Conservation (phyloP, 1,139 yeast species). For the Sugiyamaella japonica region DNA sequence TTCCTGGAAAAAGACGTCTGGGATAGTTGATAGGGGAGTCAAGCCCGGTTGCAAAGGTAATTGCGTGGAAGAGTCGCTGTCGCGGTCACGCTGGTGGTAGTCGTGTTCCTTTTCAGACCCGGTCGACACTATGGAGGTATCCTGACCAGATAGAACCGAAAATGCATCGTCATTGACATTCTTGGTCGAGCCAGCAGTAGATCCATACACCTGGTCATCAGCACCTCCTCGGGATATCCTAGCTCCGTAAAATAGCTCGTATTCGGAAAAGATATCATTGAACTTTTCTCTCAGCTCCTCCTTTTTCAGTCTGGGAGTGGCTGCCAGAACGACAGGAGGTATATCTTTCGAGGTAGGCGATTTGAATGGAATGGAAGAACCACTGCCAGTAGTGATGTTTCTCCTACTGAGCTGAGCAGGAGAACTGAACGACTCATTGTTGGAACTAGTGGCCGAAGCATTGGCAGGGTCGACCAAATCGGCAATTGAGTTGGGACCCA, state of each 20-base stretch:
- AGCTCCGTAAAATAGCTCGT: slow-evolving; percentile 38
- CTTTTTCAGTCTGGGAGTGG: slow-evolving; percentile 53
- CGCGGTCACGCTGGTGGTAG: not conserved
- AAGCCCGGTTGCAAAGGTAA: slow-evolving; percentile 19
- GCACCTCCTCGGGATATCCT: slow-evolving; percentile 15
- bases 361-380: slow-evolving; percentile 42
- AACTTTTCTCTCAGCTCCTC: slow-evolving; percentile 52
- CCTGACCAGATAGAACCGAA: slow-evolving; percentile 23
- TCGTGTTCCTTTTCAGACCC: too few relatives aligned
- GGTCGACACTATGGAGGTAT: slow-evolving; percentile 18
- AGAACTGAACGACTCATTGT: slow-evolving; percentile 2
- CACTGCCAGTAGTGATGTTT: not conserved
- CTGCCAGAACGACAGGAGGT: slow-evolving; percentile 74
- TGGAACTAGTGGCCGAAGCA: not conserved
- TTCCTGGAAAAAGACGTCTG: slow-evolving; percentile 63
- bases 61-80: not conserved
- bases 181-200: slow-evolving; percentile 3
- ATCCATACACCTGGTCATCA: not conserved
- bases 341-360: slow-evolving; percentile 82
- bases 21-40: slow-evolving; percentile 50
- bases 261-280: slow-evolving; percentile 52
- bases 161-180: slow-evolving; percentile 20
- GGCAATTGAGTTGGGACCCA: slow-evolving; percentile 78
- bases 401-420: slow-evolving; percentile 7
- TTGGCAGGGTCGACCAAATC: slow-evolving; percentile 54